phyloP scores from a whole-genome alignment of 164 flowering plant genomes.

The Magnolia changhungtana region DNA sequence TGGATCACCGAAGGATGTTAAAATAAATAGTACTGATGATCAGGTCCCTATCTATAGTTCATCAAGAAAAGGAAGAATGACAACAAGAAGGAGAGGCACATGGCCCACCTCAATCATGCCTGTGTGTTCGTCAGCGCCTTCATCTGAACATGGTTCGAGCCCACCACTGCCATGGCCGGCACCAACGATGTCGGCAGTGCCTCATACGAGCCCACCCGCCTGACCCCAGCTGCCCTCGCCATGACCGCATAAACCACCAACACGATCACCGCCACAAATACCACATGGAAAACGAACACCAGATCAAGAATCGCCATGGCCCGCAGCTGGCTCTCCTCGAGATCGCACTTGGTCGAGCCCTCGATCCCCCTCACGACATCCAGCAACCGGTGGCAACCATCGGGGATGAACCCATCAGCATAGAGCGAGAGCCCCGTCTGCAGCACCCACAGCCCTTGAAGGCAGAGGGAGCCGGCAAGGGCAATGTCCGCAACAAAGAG shows the following conservation, averaged over 20 bases:
- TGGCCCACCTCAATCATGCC: conserved; percentile 18
- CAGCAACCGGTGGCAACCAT: conserved; percentile 79
- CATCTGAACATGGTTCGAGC: conserved; percentile 65
- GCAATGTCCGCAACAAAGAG: conserved; percentile 65
- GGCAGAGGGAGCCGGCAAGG: conserved; percentile 49
- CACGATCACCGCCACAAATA: conserved; percentile 58
- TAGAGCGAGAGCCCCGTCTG: conserved; percentile 86
- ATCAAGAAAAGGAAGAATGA: neutral
- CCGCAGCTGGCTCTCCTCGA: conserved; percentile 73
- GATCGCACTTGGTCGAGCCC: conserved; percentile 88
- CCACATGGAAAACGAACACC: conserved; percentile 49
- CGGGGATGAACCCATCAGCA: conserved; percentile 84
- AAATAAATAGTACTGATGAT: no score
- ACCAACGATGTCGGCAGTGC: conserved; percentile 47
- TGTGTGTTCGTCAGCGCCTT: conserved; percentile 29
- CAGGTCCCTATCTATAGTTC: neutral
- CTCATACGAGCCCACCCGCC: conserved; percentile 71
- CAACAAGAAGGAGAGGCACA: neutral
- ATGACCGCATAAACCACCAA: conserved; percentile 44
- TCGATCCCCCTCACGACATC: conserved; percentile 83
- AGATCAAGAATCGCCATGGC: conserved; percentile 84
- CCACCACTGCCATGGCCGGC: conserved; percentile 8
- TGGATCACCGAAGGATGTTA: no score
- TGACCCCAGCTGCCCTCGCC: conserved; percentile 50
- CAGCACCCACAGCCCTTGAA: conserved; percentile 82